A percentile compares a stretch with the other conserved stretches of the same genome.
phyloP scores from a whole-genome alignment of 805 yeast species.

The Candida arabinofermentans region DNA sequence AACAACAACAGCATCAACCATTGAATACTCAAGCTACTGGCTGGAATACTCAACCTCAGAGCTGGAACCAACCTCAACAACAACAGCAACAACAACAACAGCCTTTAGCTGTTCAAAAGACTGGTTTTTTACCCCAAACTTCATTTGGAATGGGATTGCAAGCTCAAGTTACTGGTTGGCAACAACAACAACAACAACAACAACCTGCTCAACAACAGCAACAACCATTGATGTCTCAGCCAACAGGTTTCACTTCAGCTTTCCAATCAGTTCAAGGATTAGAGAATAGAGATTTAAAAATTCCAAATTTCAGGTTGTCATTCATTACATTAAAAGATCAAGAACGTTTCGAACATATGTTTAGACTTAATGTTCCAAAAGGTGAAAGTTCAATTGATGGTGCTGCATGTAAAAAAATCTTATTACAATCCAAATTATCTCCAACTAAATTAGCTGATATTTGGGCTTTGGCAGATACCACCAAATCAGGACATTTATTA shows the following conservation, averaged over 20 bases:
- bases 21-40: constrained; percentile 38
- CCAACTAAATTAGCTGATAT: constrained; percentile 77
- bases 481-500: constrained; percentile 75
- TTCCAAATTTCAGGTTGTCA: constrained; percentile 74
- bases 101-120: constrained; percentile 34
- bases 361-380: constrained; percentile 68
- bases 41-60: constrained; percentile 15
- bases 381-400: constrained; percentile 70
- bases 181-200: constrained; percentile 17
- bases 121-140: constrained; percentile 38
- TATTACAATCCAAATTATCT: constrained; percentile 73
- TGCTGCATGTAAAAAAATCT: constrained; percentile 70
- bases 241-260: constrained; percentile 43
- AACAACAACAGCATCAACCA: constrained; percentile 18
- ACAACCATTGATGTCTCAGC: constrained; percentile 35
- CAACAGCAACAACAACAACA: constrained; percentile 18
- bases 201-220: constrained; percentile 8
- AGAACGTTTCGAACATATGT: constrained; percentile 77
- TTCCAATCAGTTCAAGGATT: constrained; percentile 15
- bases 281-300: constrained; percentile 56
- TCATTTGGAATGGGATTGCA: constrained; percentile 33
- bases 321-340: constrained; percentile 86
- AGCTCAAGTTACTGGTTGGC: constrained; percentile 42
- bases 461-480: constrained; percentile 90
- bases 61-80: constrained; percentile 4